phyloP scores from a whole-genome alignment of 306 rosid genomes.

The Quercus ilex region DNA sequence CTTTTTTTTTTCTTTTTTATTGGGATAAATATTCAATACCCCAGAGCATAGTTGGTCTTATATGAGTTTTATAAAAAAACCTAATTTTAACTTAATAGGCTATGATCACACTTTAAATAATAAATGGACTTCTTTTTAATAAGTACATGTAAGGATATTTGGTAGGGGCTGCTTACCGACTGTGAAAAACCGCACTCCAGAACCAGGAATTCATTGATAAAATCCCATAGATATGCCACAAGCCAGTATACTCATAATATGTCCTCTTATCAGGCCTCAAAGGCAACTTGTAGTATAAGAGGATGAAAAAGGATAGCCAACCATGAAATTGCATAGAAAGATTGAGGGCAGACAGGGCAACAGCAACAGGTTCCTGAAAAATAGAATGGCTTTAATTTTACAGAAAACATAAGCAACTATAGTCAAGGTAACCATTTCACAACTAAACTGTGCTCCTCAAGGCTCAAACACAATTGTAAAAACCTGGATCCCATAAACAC shows the following conservation, averaged over 20 bases:
- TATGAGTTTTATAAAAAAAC: no score
- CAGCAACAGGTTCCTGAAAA: constrained; percentile 90
- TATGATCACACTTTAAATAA: not conserved
- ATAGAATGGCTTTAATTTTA: constrained; percentile 17
- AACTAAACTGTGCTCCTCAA: constrained; percentile 1
- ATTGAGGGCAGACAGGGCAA: constrained; percentile 83
- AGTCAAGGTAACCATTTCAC: constrained; percentile 6
- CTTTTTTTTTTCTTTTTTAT: no score
- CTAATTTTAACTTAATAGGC: no score
- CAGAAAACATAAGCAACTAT: constrained; percentile 15
- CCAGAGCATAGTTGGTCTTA: no score
- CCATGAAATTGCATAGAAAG: constrained; percentile 98
- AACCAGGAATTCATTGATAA: constrained; percentile 88
- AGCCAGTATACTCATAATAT: constrained; percentile 76
- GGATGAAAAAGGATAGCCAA: constrained; percentile 95
- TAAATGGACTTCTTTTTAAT: not conserved
- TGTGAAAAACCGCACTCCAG: constrained; percentile 90
- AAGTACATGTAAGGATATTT: not conserved
- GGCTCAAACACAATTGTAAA: constrained; percentile 6
- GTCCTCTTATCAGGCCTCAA: constrained; percentile 65
- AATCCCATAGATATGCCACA: constrained; percentile 90
- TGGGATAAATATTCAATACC: no score
- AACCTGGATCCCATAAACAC: constrained; percentile 97
- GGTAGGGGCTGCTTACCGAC: constrained; percentile 59
- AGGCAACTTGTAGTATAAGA: constrained; percentile 80